Evolutionary conservation across 495 filamentous ascomycete species (phyloP).

Genomic region (Astrothelium subdiscretum): DNA sequence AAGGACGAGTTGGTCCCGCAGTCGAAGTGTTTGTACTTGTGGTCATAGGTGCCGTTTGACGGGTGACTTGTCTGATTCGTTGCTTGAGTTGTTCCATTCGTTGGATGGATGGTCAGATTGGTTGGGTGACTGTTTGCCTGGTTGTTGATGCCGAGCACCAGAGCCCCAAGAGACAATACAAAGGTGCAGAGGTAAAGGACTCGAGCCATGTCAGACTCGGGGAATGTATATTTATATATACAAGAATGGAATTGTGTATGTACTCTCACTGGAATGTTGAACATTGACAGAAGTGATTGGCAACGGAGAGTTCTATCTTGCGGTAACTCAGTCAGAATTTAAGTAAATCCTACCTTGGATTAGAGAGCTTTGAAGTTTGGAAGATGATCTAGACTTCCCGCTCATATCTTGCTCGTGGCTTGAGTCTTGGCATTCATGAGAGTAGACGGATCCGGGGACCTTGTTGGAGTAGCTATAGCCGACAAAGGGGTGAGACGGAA

Average conservation of each 20-base stretch:
- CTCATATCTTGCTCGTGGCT: neutral
- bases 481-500: neutral
- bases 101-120: neutral
- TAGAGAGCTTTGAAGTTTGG: neutral
- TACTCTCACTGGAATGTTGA: neutral
- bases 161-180: neutral
- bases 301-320: neutral
- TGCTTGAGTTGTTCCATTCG: neutral
- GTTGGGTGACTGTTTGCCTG: neutral
- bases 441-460: neutral
- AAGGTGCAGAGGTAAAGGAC: neutral
- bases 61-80: neutral
- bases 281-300: neutral
- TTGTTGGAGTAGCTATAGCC: neutral
- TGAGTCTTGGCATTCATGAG: neutral
- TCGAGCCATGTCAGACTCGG: neutral
- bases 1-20: constrained; percentile 22
- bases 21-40: constrained; percentile 24
- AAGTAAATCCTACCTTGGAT: neutral
- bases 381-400: neutral
- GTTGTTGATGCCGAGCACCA: neutral
- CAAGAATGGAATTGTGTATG: neutral
- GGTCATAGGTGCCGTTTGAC: neutral
- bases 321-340: neutral
- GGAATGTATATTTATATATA: neutral